Evolutionary conservation across 352 stramenopile genomes (phyloP), one percentile per base, ranked within the genome.

Genomic region (Phytophthora macrochlamydospora): DNA sequence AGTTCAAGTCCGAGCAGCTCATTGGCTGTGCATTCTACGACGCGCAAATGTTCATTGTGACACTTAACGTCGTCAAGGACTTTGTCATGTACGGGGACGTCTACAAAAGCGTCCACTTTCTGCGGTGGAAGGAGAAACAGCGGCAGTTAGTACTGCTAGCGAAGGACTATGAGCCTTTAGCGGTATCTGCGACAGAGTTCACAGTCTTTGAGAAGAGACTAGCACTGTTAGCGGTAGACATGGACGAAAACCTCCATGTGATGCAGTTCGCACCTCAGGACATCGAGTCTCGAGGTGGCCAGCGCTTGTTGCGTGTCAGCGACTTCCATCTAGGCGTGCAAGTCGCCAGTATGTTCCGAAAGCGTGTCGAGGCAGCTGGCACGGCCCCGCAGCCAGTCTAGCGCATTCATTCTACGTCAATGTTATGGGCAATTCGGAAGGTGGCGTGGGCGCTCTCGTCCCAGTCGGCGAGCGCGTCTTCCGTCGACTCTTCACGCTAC

Each of bases 21-120:
- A 83, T 94, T 52, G 87, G 85, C 1, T 96, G 88, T 52, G 87
- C 88, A 0, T 96, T 96, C 62, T 96, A 94, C 63, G 88, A 96
- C 48, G 87, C 87, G 14, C 88, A 96, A 56, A 92, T 93, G 69
- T 96, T 87, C 60, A 96, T 96, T 56, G 85, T 94, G 52, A 94
- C 80, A 32, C 67, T 91, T 31, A 92, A 66, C 56, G 85, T 94
- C 37, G 78, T 96, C 7, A 92, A 91, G 52, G 88, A 95, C 56
- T 96, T 91, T 33, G 74, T 97, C 61, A 75, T 95, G 75, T 94
- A 96, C 51, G 88, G 81, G 6, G 90, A 97, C 58, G 74, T 97
- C 12, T 96, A 91, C 77, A 96, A 96, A 68, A 94, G 89, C 35
- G 87, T 94, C 13, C 82, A 96, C 59, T 96, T 97, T 64, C 18